phyloP scores from a whole-genome alignment of 441 rosid species.

The Adansonia grandidieri region DNA sequence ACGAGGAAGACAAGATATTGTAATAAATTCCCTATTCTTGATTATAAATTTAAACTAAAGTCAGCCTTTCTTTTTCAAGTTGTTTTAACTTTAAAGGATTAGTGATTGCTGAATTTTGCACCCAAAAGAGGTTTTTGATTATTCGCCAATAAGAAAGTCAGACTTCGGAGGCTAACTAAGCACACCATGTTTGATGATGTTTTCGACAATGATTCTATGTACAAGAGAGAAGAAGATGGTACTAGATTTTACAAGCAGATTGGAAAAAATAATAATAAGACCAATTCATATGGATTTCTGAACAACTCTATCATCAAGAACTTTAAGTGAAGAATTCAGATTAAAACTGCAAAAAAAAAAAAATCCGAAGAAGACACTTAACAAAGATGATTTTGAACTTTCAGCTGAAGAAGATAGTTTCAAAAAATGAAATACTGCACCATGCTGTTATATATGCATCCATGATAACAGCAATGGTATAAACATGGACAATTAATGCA shows the following conservation, averaged over 20 bases:
- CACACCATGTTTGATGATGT: not conserved
- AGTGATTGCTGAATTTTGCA: not conserved
- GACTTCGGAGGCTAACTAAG: not conserved
- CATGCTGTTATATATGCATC: not conserved
- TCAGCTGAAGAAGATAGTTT: constrained; percentile 1
- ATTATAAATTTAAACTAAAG: not conserved
- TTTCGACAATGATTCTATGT: not conserved
- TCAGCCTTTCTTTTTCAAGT: not conserved
- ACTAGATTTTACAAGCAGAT: not conserved
- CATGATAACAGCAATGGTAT: not conserved
- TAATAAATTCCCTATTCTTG: not conserved
- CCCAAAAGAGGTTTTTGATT: not conserved
- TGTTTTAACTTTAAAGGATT: not conserved
- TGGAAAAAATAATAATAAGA: not conserved
- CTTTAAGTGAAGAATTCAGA: not conserved
- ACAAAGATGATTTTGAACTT: not conserved
- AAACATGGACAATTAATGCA: not conserved
- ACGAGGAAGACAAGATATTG: not conserved
- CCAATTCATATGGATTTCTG: not conserved
- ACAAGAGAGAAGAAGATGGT: not conserved
- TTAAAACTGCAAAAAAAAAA: not conserved
- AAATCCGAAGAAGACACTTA: not conserved
- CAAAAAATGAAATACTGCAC: not conserved
- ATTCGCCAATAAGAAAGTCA: not conserved
- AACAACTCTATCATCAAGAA: constrained; percentile 2